Conservation (phyloP, 257 asterid species). For the Mitragyna speciosa region DNA sequence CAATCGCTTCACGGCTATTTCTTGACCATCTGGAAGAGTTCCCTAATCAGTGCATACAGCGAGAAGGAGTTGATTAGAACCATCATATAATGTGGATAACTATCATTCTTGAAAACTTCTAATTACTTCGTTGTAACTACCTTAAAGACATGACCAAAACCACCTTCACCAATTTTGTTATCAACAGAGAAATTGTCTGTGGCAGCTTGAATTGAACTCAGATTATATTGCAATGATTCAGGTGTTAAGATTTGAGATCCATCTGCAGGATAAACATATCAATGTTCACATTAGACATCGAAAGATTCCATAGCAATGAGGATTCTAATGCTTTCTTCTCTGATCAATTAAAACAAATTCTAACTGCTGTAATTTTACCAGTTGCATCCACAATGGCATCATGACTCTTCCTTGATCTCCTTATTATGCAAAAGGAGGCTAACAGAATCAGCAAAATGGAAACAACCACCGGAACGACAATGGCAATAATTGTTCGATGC, state of each 20-base stretch:
- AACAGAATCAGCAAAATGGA: background rate
- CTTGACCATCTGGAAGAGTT: slow-evolving; percentile 23
- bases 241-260: background rate
- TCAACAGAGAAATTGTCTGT: slow-evolving; percentile 18
- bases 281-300: too few species aligned
- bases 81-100: too few species aligned
- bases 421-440: background rate
- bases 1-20: slow-evolving; percentile 35
- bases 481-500: background rate
- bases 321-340: too few species aligned
- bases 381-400: too few species aligned
- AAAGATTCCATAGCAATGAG: too few species aligned
- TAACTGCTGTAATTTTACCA: too few species aligned
- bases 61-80: too few species aligned
- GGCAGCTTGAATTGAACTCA: slow-evolving; percentile 12
- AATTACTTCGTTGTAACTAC: slow-evolving; percentile 4
- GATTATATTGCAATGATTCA: slow-evolving; percentile 18
- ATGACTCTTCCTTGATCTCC: background rate
- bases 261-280: background rate
- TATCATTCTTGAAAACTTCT: background rate
- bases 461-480: slow-evolving; percentile 1
- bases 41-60: slow-evolving; percentile 14
- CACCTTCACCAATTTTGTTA: slow-evolving; percentile 24
- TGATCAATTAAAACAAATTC: too few species aligned
- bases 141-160: slow-evolving; percentile 35